Base-by-base conservation (phyloP, 805 yeast genomes). In the Debaryomyces hansenii region DNA sequence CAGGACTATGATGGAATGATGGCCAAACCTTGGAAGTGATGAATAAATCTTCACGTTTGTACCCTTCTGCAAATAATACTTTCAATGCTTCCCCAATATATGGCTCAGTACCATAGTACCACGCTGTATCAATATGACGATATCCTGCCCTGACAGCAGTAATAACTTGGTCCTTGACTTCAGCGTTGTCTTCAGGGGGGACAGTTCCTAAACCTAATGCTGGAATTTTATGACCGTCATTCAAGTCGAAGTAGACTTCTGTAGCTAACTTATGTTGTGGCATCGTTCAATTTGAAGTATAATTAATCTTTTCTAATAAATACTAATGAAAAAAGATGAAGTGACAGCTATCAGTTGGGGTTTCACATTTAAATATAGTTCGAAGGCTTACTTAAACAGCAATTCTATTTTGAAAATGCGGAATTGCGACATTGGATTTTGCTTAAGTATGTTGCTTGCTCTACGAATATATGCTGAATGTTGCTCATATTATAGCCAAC, bases 161-260 rank as follows among this genome's bases (percentile, higher is more conserved):
- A 12, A 61, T 55, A 4, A 69, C 72, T 51, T 67, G 71, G 20
- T 64, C 52, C 44, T 60, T 64, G 6, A 66, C 66, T 16, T 59
- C 70, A 4, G 50, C 50, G n/a, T 60, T 62, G 41, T 63, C 66
- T 8, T 57, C 59, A 4, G 69, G 56, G 5, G 69, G 62, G 2
- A 66, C 67, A 14, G 72, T 69, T 10, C 94, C 94, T 32, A 87
- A 70, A 0, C 88, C 91, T 34, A 85, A 59, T 2, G 84, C 84
- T 4, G 92, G 92, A 46, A 86, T 79, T 28, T 56, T 59, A 38
- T 67, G 63, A 15, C 90, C 90, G 54, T 82, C 78, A 64, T 79
- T 79, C 34, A 86, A 70, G 6, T 67, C 69, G 52, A 79, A 72
- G 20, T 59, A 55, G 27, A 73, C 63, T 38, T 66, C 70, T 2